Percentiles rank a stretch among this genome's conserved stretches.
These are phyloP conservation scores for Fusarium coffeatum DNA, from an alignment of 2,329 filamentous ascomycete species.

Conservation along the genomic window DNA sequence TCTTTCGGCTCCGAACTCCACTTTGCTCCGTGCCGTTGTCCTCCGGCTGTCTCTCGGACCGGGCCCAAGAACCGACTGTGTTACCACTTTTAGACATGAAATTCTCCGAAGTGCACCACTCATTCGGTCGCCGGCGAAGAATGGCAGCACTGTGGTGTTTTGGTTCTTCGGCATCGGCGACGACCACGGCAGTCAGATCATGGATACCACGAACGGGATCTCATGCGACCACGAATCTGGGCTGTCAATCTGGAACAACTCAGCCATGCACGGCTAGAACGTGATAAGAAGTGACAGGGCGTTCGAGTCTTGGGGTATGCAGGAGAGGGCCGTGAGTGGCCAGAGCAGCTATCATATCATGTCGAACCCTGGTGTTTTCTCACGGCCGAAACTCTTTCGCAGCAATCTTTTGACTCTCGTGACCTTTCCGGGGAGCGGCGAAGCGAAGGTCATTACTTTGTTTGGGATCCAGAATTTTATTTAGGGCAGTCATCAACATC, in stretches of 20 bases:
- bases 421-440: slow-evolving; percentile 10
- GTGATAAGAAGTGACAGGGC: slow-evolving; percentile 25
- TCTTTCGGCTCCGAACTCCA: slow-evolving; percentile 29
- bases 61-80: slow-evolving; percentile 1
- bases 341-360: slow-evolving; percentile 36
- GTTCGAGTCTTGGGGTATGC: slow-evolving; percentile 23
- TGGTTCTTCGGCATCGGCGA: slow-evolving; percentile 24
- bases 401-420: slow-evolving; percentile 11
- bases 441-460: slow-evolving; percentile 16
- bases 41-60: not conserved
- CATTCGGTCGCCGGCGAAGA: not conserved
- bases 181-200: slow-evolving; percentile 23
- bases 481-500: slow-evolving; percentile 27
- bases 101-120: slow-evolving; percentile 12
- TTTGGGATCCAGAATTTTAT: slow-evolving; percentile 20
- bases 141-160: not conserved
- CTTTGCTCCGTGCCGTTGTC: slow-evolving; percentile 5
- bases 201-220: slow-evolving; percentile 30
- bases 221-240: slow-evolving; percentile 35
- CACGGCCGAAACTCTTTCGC: slow-evolving; percentile 22
- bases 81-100: slow-evolving; percentile 6
- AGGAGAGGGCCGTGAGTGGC: slow-evolving; percentile 35
- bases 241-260: slow-evolving; percentile 30
- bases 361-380: slow-evolving; percentile 2
- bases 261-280: slow-evolving; percentile 20